These are phyloP conservation scores for Aspergillus fumigatiaffinis DNA, from an alignment of 2,329 filamentous ascomycete species.

Conservation along the genomic window DNA sequence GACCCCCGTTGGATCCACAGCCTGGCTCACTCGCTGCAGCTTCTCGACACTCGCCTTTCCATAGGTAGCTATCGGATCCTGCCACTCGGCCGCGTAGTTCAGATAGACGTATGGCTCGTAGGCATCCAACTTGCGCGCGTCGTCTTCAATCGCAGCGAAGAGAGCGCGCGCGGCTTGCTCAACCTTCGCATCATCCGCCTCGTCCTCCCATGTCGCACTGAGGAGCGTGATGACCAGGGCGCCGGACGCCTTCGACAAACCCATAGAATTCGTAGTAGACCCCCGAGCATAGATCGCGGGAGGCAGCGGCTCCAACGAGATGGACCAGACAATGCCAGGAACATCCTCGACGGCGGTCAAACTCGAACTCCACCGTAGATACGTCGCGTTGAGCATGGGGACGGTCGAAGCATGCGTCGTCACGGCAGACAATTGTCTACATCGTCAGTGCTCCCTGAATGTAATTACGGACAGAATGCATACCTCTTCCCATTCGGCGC, in stretches of 20 bases:
- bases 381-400: not conserved
- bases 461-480: not conserved
- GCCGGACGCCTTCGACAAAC: not conserved
- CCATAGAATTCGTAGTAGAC: not conserved
- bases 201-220: not conserved
- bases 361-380: not conserved
- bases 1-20: conserved; percentile 15
- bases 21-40: conserved; percentile 6
- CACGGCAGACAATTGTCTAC: not conserved
- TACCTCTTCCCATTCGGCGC: not conserved
- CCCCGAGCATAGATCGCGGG: not conserved
- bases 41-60: conserved; percentile 9
- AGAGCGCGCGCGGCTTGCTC: not conserved
- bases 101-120: conserved; percentile 3
- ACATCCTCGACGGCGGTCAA: not conserved
- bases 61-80: conserved; percentile 19
- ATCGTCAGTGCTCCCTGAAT: not conserved
- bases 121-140: not conserved
- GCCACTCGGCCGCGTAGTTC: conserved; percentile 8
- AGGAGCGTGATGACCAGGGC: not conserved
- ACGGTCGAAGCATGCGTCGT: not conserved
- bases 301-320: not conserved
- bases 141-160: not conserved
- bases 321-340: not conserved
- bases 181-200: not conserved